phyloP scores from a whole-genome alignment of 2,329 filamentous ascomycete species.

The Diplodia intermedia region DNA sequence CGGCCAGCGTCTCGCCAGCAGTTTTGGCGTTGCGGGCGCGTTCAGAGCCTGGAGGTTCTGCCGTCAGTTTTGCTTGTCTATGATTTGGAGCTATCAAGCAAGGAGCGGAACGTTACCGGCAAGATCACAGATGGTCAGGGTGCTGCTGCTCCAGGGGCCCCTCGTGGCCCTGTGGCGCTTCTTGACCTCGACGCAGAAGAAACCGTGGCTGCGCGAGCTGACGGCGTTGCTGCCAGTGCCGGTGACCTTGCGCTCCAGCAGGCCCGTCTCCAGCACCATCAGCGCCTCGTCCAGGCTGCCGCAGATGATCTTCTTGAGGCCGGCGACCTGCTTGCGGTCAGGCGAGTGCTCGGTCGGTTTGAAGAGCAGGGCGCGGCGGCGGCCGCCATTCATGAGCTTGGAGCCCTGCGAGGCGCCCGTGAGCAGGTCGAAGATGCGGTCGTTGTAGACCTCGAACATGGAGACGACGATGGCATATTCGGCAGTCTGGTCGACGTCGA shows the following conservation, averaged over 20 bases:
- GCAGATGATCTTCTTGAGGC: conserved; percentile 88
- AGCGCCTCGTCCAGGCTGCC: conserved; percentile 81
- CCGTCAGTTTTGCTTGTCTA: conserved; percentile 36
- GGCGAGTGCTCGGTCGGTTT: conserved; percentile 88
- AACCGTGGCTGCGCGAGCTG: conserved; percentile 91
- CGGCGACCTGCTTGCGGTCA: conserved; percentile 93
- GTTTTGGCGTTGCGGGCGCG: conserved; percentile 93
- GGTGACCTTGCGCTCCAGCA: conserved; percentile 85
- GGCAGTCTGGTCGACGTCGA: conserved; percentile 71
- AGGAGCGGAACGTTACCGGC: conserved; percentile 63
- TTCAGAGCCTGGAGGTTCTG: conserved; percentile 68
- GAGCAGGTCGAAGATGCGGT: conserved; percentile 93
- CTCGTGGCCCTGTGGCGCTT: conserved; percentile 69
- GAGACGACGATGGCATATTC: conserved; percentile 90
- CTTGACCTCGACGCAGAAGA: conserved; percentile 95
- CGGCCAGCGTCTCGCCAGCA: conserved; percentile 86
- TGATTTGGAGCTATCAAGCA: not conserved
- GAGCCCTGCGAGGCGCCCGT: conserved; percentile 66
- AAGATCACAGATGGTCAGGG: conserved; percentile 87
- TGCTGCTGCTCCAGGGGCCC: conserved; percentile 75
- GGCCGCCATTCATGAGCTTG: conserved; percentile 55
- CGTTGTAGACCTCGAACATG: conserved; percentile 99
- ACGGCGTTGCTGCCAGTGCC: conserved; percentile 93
- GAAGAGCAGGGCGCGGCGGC: conserved; percentile 83
- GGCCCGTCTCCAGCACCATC: conserved; percentile 85